Base-by-base conservation (phyloP, 805 yeast genomes). In the Ogataea henricii region DNA sequence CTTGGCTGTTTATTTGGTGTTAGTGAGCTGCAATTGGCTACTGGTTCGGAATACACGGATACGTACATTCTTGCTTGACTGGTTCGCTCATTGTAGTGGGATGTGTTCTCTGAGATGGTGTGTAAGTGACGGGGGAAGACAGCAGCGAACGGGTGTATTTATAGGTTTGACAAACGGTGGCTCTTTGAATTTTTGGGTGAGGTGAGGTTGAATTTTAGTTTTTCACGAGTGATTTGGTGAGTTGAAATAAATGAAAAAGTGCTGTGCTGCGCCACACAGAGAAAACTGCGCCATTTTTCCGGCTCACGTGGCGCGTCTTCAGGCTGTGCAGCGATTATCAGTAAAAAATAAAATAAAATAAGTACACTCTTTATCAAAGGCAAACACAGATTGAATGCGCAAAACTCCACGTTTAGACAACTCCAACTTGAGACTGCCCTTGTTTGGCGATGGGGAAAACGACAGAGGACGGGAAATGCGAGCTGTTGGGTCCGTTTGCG, bases 401-500 rank as follows among this genome's bases (percentile, higher is more conserved):
- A n/a, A n/a, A n/a, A n/a, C n/a, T n/a, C n/a, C n/a, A n/a, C n/a
- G n/a, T n/a, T n/a, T n/a, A n/a, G n/a, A 22, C 25, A 22, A 22
- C 25, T 6, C 25, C 25, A 22, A 22, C 25, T n/a, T n/a, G n/a
- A n/a, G 30, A n/a, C n/a, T 30, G 17, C 18, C 4, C n/a, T n/a
- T 14, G n/a, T 13, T 30, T 12, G 12, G 41, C 30, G 3, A 39
- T 39, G 42, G 42, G 42, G 6, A 6, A 33, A 8, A 17, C 20
- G 6, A 18, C 21, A 2, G 33, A 25, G 25, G 42, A 39, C 20
- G 67, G 54, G n/a, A 58, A 69, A 32, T 87, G 94, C 64, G 77
- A 84, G 59, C 71, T 87, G 18, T 63, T 92, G 26, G 98, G 98
- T 1, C 92, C 97, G 3, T 87, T 90, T 49, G 89, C 97, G 0